phyloP scores from a whole-genome alignment of 345 rosid genomes.

The Kandelia obovata region DNA sequence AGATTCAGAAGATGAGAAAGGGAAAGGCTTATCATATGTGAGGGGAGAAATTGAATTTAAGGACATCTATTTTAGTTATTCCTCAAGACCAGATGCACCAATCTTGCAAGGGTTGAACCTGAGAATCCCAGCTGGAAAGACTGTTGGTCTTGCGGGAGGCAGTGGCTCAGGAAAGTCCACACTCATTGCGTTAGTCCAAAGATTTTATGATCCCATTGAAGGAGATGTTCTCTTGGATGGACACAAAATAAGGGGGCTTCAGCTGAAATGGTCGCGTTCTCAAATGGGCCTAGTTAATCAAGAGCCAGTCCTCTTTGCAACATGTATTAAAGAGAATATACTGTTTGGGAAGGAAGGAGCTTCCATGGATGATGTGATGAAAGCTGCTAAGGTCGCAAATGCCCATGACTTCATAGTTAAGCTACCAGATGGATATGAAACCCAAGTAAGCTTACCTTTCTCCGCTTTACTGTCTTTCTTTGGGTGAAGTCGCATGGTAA shows the following conservation, averaged over 20 bases:
- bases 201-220: constrained; percentile 57
- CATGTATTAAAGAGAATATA: constrained; percentile 59
- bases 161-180: constrained; percentile 78
- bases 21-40: constrained; percentile 61
- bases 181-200: constrained; percentile 50
- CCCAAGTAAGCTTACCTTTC: constrained; percentile 42
- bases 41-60: constrained; percentile 59
- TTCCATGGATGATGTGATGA: constrained; percentile 47
- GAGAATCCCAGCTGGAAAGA: constrained; percentile 53
- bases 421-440: constrained; percentile 63
- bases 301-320: constrained; percentile 61
- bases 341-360: constrained; percentile 65
- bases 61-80: constrained; percentile 46
- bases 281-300: constrained; percentile 68
- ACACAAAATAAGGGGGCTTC: constrained; percentile 49
- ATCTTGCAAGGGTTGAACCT: constrained; percentile 53
- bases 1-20: constrained; percentile 51
- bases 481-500: neutral
- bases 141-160: constrained; percentile 64
- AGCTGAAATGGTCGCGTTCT: constrained; percentile 63
- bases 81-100: constrained; percentile 59
- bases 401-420: constrained; percentile 64
- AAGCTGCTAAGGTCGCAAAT: constrained; percentile 55
- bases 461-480: neutral
- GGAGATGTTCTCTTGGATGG: constrained; percentile 60